Base-by-base conservation (phyloP, 2,329 filamentous ascomycete species). In the Monilinia vaccinii-corymbosi region DNA sequence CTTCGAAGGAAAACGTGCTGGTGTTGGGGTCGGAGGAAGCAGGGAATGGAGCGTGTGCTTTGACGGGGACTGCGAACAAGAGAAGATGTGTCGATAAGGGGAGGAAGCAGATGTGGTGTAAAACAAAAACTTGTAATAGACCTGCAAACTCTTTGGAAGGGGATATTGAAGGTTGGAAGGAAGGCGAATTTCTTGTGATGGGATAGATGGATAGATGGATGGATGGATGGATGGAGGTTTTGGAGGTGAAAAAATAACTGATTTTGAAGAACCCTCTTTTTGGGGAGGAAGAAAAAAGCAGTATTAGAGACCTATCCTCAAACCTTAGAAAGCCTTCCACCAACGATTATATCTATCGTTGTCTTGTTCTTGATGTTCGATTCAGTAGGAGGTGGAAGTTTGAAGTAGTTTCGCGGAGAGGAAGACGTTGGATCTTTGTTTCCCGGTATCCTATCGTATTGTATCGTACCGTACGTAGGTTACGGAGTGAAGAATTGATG, bases 1-100 rank as follows among this genome's bases (percentile, higher is more conserved):
- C 86, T 88, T 87, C 81, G 78, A 90, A 91, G 79, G 87, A 91
- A 92, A 93, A 91, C 87, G 86, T 89, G 89, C 87, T 91, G 88
- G 87, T 92, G 88, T 75, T 79, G 69, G 61, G 64, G 69, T 72
- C 69, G n/a, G 69, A 60, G 65, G 67, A 69, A 67, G 61, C 46
- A 66, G 68, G 68, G 70, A 67, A 67, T 67, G 70, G 66, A 56
- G 48, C 67, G 66, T 67, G 70, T 71, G 70, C 66, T 71, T 68
- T 64, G 67, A 67, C 63, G 65, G 66, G 65, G 67, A 65, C 65
- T 67, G 70, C 62, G 70, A 68, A 68, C 60, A 70, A 71, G 66
- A 70, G 66, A 69, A 68, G 64, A 64, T 57, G 21, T 50, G 66
- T 67, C 66, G 70, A 68, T 64, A 66, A 34, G 60, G 64, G 63